Conservation (phyloP, 768 basidiomycete species). For the Phlebiopsis gigantea region DNA sequence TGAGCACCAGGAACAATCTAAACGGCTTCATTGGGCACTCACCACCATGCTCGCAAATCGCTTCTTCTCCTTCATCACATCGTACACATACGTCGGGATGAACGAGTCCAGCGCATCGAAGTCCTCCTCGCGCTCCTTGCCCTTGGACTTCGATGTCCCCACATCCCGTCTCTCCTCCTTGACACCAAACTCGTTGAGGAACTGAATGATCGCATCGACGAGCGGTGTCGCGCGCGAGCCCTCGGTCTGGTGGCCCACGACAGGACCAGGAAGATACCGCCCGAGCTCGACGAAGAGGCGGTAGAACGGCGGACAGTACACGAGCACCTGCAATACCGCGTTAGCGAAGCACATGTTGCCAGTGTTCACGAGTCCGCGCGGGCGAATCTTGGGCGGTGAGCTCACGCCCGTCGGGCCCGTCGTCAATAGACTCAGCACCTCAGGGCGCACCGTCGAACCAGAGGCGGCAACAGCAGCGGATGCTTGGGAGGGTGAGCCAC, state of each 20-base stretch:
- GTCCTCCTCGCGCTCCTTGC: slow-evolving; percentile 34
- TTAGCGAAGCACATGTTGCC: slow-evolving; percentile 99
- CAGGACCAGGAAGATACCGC: slow-evolving; percentile 37
- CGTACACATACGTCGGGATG: slow-evolving; percentile 81
- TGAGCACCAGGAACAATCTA: neutral
- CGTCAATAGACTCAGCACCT: slow-evolving; percentile 51
- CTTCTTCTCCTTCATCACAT: slow-evolving; percentile 91
- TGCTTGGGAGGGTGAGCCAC: slow-evolving; percentile 19
- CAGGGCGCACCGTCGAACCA: slow-evolving; percentile 32
- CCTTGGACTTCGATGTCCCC: slow-evolving; percentile 39
- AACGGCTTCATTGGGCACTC: slow-evolving; percentile 24
- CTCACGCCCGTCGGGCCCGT: slow-evolving; percentile 26
- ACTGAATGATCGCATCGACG: slow-evolving; percentile 63
- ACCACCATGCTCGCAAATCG: slow-evolving; percentile 91
- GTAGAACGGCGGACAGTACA: slow-evolving; percentile 87
- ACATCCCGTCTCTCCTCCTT: slow-evolving; percentile 17
- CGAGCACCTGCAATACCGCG: slow-evolving; percentile 83
- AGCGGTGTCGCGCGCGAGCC: slow-evolving; percentile 42
- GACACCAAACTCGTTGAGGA: slow-evolving; percentile 69
- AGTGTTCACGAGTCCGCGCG: slow-evolving; percentile 85
- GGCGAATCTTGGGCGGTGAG: slow-evolving; percentile 35
- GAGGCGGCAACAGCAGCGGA: slow-evolving; percentile 20
- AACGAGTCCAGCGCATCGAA: slow-evolving; percentile 69
- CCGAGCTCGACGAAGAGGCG: slow-evolving; percentile 70
- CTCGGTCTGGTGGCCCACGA: slow-evolving; percentile 25